Evolutionary conservation across 2,329 filamentous ascomycete species (phyloP), one percentile per base, ranked within the genome.

Genomic region (Cytospora schulzeri): DNA sequence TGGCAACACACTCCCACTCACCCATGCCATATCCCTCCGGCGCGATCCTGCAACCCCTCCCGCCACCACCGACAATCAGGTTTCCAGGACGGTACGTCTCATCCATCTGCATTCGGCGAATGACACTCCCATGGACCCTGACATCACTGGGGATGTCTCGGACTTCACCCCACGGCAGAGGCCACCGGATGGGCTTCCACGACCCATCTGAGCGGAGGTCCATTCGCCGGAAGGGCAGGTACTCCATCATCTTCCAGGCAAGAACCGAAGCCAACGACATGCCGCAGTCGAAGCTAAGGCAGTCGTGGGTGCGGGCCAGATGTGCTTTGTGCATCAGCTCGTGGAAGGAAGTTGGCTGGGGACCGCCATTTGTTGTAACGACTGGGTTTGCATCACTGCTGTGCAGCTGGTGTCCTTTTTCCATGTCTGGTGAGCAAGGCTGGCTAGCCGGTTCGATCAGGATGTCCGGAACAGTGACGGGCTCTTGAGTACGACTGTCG

Each of bases 101-200:
- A 66, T 93, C 84, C 9, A 78, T 75, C 55, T 86, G 75, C 87
- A 95, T 89, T 8, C 91, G 83, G 22, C 85, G 85, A 64, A 95
- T 87, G 0, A 92, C 91, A 26, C 88, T 91, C 51, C 87, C 85
- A 70, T 95, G 91, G 2, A 95, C 84, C 26, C 87, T 81, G 0
- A 88, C 91, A 61, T 88, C 81, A 11, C 84, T 76, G 0, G 91
- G 91, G 1, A 95, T 88, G 71, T 95, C 91, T 19, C 91, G 85
- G 0, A 89, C 86, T 75, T 94, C 91, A 12, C 91, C 92, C 33
- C 88, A 85, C 0, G 91, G 91, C 3, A 94, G 77, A 0, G 91
- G 91, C 90, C 91, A 94, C 11, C 87, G 82, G 69, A 95, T 94
- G 0, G 90, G 88, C 74, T 87, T 88, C 91, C 92, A 95, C 0